phyloP scores from a whole-genome alignment of 1,139 yeast genomes.

The Pichia norvegensis region DNA sequence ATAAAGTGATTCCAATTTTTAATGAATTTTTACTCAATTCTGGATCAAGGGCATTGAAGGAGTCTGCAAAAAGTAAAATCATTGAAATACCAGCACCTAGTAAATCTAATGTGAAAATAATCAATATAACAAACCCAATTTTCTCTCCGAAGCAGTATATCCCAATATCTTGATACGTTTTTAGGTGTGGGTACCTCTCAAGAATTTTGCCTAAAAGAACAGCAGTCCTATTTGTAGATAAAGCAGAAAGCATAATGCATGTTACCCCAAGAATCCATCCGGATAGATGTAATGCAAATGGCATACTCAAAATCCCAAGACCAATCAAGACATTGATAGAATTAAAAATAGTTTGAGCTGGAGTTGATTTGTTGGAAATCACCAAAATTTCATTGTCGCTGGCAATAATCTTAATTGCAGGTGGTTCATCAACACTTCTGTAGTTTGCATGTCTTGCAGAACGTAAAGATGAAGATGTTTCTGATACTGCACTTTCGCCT shows the following conservation, averaged over 20 bases:
- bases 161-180: conserved; percentile 79
- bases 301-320: conserved; percentile 75
- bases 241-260: conserved; percentile 49
- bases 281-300: conserved; percentile 67
- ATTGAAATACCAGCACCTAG: conserved; percentile 73
- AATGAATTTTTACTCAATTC: conserved; percentile 35
- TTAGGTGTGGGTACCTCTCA: conserved; percentile 68
- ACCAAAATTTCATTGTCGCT: conserved; percentile 7
- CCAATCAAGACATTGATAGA: conserved; percentile 82
- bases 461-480: neutral
- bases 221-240: conserved; percentile 66
- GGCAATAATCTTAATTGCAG: neutral
- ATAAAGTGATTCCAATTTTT: conserved; percentile 42
- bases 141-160: conserved; percentile 36
- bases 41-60: conserved; percentile 62
- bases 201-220: conserved; percentile 50
- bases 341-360: conserved; percentile 82
- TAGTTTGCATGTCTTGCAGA: neutral
- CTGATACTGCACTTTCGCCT: neutral
- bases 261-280: conserved; percentile 72
- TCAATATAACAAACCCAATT: conserved; percentile 30
- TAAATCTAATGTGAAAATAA: conserved; percentile 41
- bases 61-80: conserved; percentile 76
- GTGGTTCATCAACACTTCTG: neutral
- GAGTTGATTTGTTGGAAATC: conserved; percentile 75